Evolutionary conservation across 192 early-diverging fungal genomes (phyloP), one percentile per base, ranked within the genome.

Genomic region (Backusella luteola): DNA sequence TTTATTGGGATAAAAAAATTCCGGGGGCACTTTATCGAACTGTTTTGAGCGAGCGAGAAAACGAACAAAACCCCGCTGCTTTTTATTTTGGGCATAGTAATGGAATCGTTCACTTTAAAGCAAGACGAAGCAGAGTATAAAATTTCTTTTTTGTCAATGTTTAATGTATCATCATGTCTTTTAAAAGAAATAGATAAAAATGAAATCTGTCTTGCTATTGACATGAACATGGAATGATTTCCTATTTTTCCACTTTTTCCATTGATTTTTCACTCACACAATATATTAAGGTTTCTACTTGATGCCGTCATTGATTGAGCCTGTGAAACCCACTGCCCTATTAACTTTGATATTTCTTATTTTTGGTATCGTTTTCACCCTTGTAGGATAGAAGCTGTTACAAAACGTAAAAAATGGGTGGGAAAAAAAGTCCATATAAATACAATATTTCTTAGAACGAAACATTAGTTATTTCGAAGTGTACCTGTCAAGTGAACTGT

Each of bases 1-100:
- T 44, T 17, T 17, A 44, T 44, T 44, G 42, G 42, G 15, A 44
- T 14, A 63, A 63, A 63, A 63, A 59, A 59, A 23, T 23, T 56
- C 53, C 53, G 53, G 53, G 53, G 53, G 53, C 52, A 53, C 52
- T 53, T 53, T 53, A n/a, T 53, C 52, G 52, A 53, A 53, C n/a
- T 56, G 53, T 56, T 56, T 56, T 21, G 53, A 56, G 53, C 4
- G 19, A 52, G 38, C 0, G 8, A 39, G 38, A 39, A 39, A 6
- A 17, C 15, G 42, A 44, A 44, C 42, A 56, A 56, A 32, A 56
- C 53, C 21, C 56, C 56, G 56, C 23, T 29, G 3, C 12, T 29
- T 29, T 29, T 2, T 9, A 11, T 63, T 9, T 23, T 29, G 12
- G 23, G 26, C 4, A 63, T 63, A 3, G 21, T 12, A 63, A 63